Percentiles rank a stretch among this genome's conserved stretches.
Conservation (phyloP, 2,329 filamentous ascomycete genomes). For the Neophaeococcomyces aloes region DNA sequence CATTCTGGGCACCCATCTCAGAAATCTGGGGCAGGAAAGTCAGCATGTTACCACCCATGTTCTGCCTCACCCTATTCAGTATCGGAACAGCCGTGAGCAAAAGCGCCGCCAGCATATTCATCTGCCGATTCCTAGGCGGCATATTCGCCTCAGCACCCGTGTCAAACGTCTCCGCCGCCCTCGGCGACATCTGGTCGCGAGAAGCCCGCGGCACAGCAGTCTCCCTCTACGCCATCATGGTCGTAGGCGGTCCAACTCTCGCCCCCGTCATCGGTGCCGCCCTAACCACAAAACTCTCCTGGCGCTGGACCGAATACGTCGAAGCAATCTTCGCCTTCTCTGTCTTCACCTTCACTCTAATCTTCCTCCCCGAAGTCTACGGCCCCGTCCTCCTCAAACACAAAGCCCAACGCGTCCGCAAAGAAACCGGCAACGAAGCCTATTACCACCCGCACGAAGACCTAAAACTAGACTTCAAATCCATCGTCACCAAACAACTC, state of each 20-base stretch:
- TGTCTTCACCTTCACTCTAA: constrained; percentile 22
- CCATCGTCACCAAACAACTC: constrained; percentile 35
- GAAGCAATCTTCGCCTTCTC: constrained; percentile 32
- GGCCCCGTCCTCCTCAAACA: constrained; percentile 30
- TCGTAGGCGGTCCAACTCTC: constrained; percentile 33
- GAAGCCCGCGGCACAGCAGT: constrained; percentile 31
- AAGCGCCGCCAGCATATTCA: constrained; percentile 28
- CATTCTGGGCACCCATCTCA: constrained; percentile 34
- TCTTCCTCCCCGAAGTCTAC: constrained; percentile 33
- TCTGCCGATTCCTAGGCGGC: constrained; percentile 37
- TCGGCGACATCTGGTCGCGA: constrained; percentile 35
- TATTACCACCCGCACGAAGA: constrained; percentile 39
- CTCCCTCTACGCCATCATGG: constrained; percentile 31
- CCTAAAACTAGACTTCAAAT: constrained; percentile 31
- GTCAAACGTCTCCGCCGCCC: constrained; percentile 33
- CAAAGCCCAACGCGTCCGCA: constrained; percentile 30
- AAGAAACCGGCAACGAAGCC: constrained; percentile 28
- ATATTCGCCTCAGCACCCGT: constrained; percentile 36
- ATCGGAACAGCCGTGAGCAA: constrained; percentile 36
- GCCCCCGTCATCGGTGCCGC: constrained; percentile 35
- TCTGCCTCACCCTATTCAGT: constrained; percentile 35
- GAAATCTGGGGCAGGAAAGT: constrained; percentile 38
- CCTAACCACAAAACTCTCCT: constrained; percentile 30
- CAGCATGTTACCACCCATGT: constrained; percentile 35
- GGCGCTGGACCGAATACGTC: constrained; percentile 39